Percentiles rank a stretch among this genome's conserved stretches.
Evolutionary conservation across 2,329 filamentous ascomycete genomes (phyloP).

Genomic region (Eutypella sp.): DNA sequence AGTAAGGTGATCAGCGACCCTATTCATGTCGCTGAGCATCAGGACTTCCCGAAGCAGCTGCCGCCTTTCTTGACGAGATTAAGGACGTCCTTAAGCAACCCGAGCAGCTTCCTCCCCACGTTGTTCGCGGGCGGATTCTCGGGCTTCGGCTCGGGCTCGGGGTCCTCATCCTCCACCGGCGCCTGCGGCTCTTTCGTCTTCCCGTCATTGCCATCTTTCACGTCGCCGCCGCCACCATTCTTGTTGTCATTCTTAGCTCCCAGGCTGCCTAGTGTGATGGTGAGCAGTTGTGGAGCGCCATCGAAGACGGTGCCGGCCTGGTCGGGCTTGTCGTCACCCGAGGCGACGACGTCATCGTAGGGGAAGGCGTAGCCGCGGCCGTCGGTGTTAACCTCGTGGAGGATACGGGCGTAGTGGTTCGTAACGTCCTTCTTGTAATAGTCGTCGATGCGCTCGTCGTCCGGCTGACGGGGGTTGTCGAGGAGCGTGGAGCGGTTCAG

Average conservation of each 20-base stretch:
- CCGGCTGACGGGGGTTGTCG: conserved; percentile 44
- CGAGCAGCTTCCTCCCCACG: no score
- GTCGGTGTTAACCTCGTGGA: conserved; percentile 56
- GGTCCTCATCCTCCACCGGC: no score
- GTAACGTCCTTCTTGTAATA: conserved; percentile 54
- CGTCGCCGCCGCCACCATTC: neutral
- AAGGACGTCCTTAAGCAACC: no score
- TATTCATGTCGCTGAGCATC: no score
- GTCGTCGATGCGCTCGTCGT: conserved; percentile 38
- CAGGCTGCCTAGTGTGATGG: conserved; percentile 49
- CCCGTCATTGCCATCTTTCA: conserved; percentile 1
- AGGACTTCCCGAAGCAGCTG: no score
- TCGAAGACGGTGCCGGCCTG: conserved; percentile 61
- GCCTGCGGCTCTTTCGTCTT: conserved; percentile 2
- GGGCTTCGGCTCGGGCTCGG: no score
- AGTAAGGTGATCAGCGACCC: no score
- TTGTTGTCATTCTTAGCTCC: conserved; percentile 2
- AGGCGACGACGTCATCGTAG: conserved; percentile 62
- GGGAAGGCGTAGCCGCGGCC: conserved; percentile 64
- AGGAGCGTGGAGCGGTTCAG: conserved; percentile 71
- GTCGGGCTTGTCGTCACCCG: conserved; percentile 41
- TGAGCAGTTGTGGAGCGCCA: conserved; percentile 48
- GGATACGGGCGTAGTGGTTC: conserved; percentile 64
- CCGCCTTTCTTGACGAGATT: no score
- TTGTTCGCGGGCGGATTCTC: no score